A percentile compares a stretch with the other conserved stretches of the same genome.
These are phyloP conservation scores for Fusarium sororula DNA, from an alignment of 2,329 filamentous ascomycete species.

Conservation along the genomic window DNA sequence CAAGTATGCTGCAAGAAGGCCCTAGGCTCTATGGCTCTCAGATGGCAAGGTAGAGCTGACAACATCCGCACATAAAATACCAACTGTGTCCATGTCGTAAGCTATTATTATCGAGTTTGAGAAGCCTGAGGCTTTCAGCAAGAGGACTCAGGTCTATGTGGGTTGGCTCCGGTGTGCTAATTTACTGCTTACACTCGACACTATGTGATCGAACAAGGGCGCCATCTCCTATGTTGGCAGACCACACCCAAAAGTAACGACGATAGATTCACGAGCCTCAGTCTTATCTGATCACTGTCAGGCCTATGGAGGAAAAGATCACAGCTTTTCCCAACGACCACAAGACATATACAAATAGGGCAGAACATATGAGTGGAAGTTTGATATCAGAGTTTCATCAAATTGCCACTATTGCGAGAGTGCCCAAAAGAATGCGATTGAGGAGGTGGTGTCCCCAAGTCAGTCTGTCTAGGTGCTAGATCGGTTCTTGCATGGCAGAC, in stretches of 20 bases:
- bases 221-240: neutral
- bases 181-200: neutral
- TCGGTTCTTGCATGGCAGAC: neutral
- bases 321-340: neutral
- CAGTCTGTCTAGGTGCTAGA: neutral
- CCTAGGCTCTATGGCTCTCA: neutral
- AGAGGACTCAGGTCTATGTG: neutral
- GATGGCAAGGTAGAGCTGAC: neutral
- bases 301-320: neutral
- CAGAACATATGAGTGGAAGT: neutral
- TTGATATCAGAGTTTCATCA: neutral
- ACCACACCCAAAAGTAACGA: neutral
- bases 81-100: neutral
- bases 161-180: neutral
- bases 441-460: neutral
- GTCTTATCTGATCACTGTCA: neutral
- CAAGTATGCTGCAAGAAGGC: neutral
- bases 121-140: neutral
- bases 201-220: neutral
- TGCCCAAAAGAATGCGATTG: neutral
- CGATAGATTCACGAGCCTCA: neutral
- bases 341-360: neutral
- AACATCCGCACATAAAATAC: neutral
- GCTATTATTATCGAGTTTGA: neutral
- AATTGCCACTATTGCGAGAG: neutral